These are phyloP conservation scores for Tetrapyrgos nigripes DNA, from an alignment of 1,284 basidiomycete genomes.

Conservation along the genomic window DNA sequence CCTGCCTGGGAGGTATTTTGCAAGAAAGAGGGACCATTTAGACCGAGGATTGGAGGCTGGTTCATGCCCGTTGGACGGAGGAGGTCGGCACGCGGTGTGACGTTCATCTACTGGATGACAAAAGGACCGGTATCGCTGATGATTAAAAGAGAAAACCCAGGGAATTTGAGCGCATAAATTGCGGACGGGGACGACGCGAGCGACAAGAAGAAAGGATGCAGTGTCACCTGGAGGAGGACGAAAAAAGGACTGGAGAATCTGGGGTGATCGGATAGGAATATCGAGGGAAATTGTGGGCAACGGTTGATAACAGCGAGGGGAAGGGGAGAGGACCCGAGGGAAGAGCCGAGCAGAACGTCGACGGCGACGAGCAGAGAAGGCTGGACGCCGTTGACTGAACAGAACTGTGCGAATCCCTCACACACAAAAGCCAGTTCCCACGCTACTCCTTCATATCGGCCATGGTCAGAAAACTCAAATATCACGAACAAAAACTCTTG, in stretches of 20 bases:
- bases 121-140: constrained; percentile 20
- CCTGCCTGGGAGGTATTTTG: constrained; percentile 43
- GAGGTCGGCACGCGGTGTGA: constrained; percentile 46
- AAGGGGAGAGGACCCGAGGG: background rate
- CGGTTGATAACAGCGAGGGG: background rate
- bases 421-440: background rate
- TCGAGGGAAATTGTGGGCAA: constrained; percentile 5
- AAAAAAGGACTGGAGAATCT: constrained; percentile 4
- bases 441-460: constrained; percentile 11
- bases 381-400: constrained; percentile 1
- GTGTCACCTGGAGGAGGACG: background rate
- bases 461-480: constrained; percentile 91
- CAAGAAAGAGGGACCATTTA: constrained; percentile 39
- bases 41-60: constrained; percentile 24
- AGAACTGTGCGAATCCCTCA: constrained; percentile 11
- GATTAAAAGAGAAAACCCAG: constrained; percentile 19
- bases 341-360: constrained; percentile 10
- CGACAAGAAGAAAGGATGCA: constrained; percentile 25
- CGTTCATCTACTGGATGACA: constrained; percentile 35
- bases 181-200: constrained; percentile 24
- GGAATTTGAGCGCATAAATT: background rate
- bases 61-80: constrained; percentile 50
- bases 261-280: constrained; percentile 16
- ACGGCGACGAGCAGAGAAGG: constrained; percentile 11
- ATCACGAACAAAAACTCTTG: constrained; percentile 93